phyloP scores from a whole-genome alignment of 345 rosid species.

The Geranium brycei region DNA sequence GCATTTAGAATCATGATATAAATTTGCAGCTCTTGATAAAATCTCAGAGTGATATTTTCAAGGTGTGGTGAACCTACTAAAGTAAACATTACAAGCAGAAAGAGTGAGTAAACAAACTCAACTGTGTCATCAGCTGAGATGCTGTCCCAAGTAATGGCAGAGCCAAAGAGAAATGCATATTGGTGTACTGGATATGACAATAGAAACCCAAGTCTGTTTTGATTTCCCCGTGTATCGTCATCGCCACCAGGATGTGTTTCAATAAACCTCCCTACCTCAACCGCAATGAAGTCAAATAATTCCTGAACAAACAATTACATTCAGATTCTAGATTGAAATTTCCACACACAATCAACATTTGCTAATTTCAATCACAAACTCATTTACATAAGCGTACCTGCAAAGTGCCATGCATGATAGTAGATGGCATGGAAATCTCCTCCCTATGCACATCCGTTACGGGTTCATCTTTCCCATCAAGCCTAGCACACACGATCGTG shows the following conservation, averaged over 20 bases:
- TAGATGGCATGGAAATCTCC: constrained; percentile 34
- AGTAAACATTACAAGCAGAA: no score
- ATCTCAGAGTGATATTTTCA: no score
- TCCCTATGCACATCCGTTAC: constrained; percentile 32
- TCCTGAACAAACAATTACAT: constrained; percentile 17
- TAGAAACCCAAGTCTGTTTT: constrained; percentile 33
- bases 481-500: constrained; percentile 29
- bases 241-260: constrained; percentile 16
- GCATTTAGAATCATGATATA: no score
- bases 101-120: constrained; percentile 11
- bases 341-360: no score
- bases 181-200: constrained; percentile 29
- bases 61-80: no score
- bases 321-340: no score
- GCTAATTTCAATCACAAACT: no score
- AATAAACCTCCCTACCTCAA: constrained; percentile 33
- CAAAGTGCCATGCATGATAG: constrained; percentile 14
- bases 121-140: constrained; percentile 27
- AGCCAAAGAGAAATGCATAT: constrained; percentile 17
- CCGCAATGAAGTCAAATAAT: constrained; percentile 30
- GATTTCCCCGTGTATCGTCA: constrained; percentile 8
- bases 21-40: no score
- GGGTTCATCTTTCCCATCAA: constrained; percentile 41
- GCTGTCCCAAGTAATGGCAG: constrained; percentile 31
- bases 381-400: no score